These are phyloP conservation scores for Nitzschia inconspicua DNA, from an alignment of 108 stramenopile species.

Conservation along the genomic window DNA sequence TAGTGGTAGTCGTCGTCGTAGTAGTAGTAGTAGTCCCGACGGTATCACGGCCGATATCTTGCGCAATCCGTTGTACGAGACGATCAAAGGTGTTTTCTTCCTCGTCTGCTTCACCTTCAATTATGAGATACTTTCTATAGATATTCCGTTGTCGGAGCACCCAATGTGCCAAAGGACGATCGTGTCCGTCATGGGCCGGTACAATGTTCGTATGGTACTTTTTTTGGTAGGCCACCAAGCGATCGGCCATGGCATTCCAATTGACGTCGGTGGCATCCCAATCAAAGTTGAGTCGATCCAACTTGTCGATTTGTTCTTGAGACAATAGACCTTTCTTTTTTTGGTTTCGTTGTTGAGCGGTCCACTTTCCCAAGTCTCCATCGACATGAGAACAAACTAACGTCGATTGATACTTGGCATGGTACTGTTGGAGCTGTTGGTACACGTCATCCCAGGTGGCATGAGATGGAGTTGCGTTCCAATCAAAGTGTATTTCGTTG, in stretches of 20 bases:
- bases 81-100: slow-evolving; percentile 1
- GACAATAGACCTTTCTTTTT: neutral
- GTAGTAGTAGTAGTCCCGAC: too few species aligned
- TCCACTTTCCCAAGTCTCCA: neutral
- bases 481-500: slow-evolving; percentile 11
- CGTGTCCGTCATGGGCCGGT: slow-evolving; percentile 6
- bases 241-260: slow-evolving; percentile 14
- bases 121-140: slow-evolving; percentile 2
- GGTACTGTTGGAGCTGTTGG: slow-evolving; percentile 1
- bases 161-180: slow-evolving; percentile 9
- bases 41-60: neutral
- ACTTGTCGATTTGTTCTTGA: neutral
- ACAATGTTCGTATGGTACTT: slow-evolving; percentile 11
- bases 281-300: neutral
- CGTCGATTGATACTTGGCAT: neutral
- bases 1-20: too few species aligned
- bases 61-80: slow-evolving; percentile 7
- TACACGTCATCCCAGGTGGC: slow-evolving; percentile 9
- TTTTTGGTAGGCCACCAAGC: slow-evolving; percentile 1
- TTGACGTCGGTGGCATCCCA: slow-evolving; percentile 3
- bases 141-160: neutral
- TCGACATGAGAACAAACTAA: slow-evolving; percentile 1
- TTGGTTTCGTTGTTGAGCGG: neutral
- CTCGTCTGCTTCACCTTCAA: neutral
- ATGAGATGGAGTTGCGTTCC: too few species aligned